These are phyloP conservation scores for Trichomonascaceae sp. DNA, from an alignment of 1,139 yeast species.

Conservation along the genomic window DNA sequence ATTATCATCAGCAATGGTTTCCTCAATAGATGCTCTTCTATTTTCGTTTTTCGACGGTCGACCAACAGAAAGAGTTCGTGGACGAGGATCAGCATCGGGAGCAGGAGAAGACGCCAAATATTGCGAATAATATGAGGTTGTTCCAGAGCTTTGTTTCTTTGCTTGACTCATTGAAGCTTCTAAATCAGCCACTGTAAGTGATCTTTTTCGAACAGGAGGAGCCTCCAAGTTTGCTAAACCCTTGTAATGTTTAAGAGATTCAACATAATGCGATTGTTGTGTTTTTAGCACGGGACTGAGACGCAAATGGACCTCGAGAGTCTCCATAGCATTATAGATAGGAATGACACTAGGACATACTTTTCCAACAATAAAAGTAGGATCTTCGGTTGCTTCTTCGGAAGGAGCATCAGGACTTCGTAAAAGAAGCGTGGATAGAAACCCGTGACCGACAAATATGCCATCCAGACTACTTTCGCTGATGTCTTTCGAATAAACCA, in stretches of 20 bases:
- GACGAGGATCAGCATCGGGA: constrained; percentile 1
- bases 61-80: neutral
- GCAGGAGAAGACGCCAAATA: constrained; percentile 19
- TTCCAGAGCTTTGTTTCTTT: constrained; percentile 13
- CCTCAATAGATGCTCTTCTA: neutral
- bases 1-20: neutral
- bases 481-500: constrained; percentile 37
- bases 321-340: constrained; percentile 17
- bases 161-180: constrained; percentile 7
- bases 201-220: constrained; percentile 5
- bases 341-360: constrained; percentile 19
- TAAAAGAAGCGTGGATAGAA: constrained; percentile 25
- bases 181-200: constrained; percentile 7
- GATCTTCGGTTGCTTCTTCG: constrained; percentile 4
- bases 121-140: constrained; percentile 10
- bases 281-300: constrained; percentile 16
- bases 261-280: constrained; percentile 5
- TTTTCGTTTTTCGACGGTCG: neutral
- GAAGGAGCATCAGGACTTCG: constrained; percentile 29
- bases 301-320: constrained; percentile 22
- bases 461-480: constrained; percentile 30
- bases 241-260: constrained; percentile 3
- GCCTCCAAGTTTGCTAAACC: constrained; percentile 3
- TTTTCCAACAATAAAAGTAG: constrained; percentile 15
- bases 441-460: constrained; percentile 40